Evolutionary conservation across 139 green algal genomes (phyloP), one percentile per base, ranked within the genome.

Genomic region (Chlamydomonas applanata): DNA sequence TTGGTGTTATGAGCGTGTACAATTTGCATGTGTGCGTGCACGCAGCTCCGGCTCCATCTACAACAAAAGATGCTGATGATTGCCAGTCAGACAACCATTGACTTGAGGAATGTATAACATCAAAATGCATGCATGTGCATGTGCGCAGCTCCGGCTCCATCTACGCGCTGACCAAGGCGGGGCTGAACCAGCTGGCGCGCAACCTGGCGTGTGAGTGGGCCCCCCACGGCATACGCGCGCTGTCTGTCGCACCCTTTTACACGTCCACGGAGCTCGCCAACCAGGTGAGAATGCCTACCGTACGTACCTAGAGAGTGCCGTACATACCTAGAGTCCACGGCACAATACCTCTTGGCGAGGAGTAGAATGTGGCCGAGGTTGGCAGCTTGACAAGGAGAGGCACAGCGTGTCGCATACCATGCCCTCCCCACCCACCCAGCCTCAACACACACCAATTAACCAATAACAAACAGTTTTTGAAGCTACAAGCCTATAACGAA

Each of bases 231-330:
- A 96, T 99, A 40, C 78, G 94, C 0, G 89, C 20, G 11, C 95
- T 98, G 63, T 63, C 81, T 0, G 88, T 99, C 20, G 87, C 90
- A n/a, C 95, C 95, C 1, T 97, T 94, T 89, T 98, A 98, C 84
- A 97, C 86, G 24, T 78, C 80, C 29, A 98, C 94, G 0, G 66
- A 77, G 11, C 71, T 97, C 52, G 89, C 90, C 1, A 75, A 84
- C 45, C 77, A 86, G 73, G 79, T 85, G 79, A 2, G 78, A 52
- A 32, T n/a, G n/a, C n/a, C n/a, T n/a, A 68, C 9, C 13, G 9
- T 49, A 19, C 7, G 40, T 49, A 49, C 7, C 40, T 19, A 49
- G 7, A 11, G 11, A 7, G 11, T 49, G 40, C 9, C 44, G 19
- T 70, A 33, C n/a, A 25, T 53, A 4, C 57, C 5, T 65, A 5